Evolutionary conservation across 1,139 yeast genomes (phyloP).

Genomic region (Pichia sp.): DNA sequence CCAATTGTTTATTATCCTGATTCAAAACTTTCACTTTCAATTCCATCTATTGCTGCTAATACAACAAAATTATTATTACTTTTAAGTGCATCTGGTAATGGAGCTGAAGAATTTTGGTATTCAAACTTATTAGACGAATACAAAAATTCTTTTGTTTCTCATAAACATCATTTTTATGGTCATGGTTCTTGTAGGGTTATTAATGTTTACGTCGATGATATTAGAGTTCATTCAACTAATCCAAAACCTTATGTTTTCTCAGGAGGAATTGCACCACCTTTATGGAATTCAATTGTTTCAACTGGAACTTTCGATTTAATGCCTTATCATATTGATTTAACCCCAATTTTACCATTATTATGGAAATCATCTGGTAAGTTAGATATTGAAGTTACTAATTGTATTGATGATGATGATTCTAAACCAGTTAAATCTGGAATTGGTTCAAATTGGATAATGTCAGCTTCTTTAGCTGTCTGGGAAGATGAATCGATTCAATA

Average conservation of each 20-base stretch:
- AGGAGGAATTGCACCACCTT: conserved; percentile 71
- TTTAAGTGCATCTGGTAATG: conserved; percentile 67
- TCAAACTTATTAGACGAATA: conserved; percentile 50
- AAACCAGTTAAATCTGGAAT: conserved; percentile 29
- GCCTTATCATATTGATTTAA: conserved; percentile 57
- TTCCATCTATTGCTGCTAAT: conserved; percentile 41
- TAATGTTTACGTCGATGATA: conserved; percentile 45
- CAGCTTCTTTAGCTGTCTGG: conserved; percentile 63
- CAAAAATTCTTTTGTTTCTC: conserved; percentile 33
- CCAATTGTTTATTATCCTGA: conserved; percentile 41
- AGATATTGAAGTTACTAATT: conserved; percentile 51
- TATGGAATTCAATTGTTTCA: conserved; percentile 77
- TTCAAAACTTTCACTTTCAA: conserved; percentile 31
- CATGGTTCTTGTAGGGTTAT: conserved; percentile 61
- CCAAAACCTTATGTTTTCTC: conserved; percentile 65
- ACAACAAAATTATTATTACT: conserved; percentile 55
- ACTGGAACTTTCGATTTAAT: conserved; percentile 67
- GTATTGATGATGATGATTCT: conserved; percentile 37
- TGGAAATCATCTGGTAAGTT: conserved; percentile 40
- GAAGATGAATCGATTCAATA: conserved; percentile 38
- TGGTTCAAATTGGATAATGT: conserved; percentile 63
- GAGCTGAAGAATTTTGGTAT: conserved; percentile 82
- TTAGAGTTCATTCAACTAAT: conserved; percentile 42
- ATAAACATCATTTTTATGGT: conserved; percentile 41
- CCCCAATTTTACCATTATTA: conserved; percentile 57